Base-by-base conservation (phyloP, 2,329 filamentous ascomycete genomes). In the Zymoseptoria passerinii region DNA sequence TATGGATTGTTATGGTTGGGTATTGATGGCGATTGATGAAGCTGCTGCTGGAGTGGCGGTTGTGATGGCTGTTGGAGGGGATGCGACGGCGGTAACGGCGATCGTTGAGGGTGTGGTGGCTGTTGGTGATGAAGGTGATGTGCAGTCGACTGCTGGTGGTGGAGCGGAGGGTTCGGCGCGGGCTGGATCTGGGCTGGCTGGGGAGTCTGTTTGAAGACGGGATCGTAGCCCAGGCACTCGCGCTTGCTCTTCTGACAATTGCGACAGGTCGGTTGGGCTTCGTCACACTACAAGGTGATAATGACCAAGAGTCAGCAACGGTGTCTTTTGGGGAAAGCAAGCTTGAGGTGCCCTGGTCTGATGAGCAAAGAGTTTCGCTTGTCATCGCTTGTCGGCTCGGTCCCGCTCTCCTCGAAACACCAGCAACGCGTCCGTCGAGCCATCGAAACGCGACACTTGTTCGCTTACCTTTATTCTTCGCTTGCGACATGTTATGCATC, bases 221-320 rank as follows among this genome's bases (percentile, higher is more conserved):
- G 89, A 70, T 94, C 89, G 82, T 94, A 94, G 57, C 89, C 89
- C 53, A 91, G 73, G 70, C 89, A 94, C 68, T 92, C 89, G 70
- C 89, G 88, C 76, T 92, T 94, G 66, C 88, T 91, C 74, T 94
- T 94, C 71, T 87, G 86, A 77, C 89, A 94, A 71, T 94, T 90
- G 76, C 90, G 86, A 80, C 94, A 99, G 60, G 87, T 86, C 20
- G 94, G 94, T 74, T 96, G 91, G 61, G 85, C 86, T 80, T 99
- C 94, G 83, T 97, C 94, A 77, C 94, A 99, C 94, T 96, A 73
- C 35, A 16, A 44, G 35, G 35, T 4, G 16, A 44, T n/a, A n/a
- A n/a, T 16, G 13, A 16, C 13, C 10, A 7, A 44, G 13, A 44
- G 35, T 44, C 35, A 44, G 35, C 35, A 44, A 44, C 6, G 35